These are phyloP conservation scores for Tolypocladium ovalisporum DNA, from an alignment of 2,329 filamentous ascomycete species.

Conservation along the genomic window DNA sequence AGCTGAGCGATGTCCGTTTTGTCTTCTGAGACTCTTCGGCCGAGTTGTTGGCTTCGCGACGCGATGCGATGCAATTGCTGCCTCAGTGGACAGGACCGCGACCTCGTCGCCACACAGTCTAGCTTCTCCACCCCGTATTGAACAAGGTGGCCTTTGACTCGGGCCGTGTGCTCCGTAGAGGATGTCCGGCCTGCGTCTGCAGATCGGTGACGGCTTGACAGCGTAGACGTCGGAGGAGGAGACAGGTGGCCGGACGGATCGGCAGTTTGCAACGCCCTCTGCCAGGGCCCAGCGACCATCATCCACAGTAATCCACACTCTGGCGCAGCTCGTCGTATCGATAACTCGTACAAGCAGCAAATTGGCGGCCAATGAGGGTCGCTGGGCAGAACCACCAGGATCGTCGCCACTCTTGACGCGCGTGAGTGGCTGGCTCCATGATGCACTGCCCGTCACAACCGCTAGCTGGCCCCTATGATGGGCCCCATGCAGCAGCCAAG, in stretches of 20 bases:
- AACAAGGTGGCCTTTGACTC: background rate
- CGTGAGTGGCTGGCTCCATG: conserved; percentile 7
- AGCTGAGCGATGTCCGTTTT: conserved; percentile 2
- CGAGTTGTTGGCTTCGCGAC: conserved; percentile 1
- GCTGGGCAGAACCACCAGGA: conserved; percentile 11
- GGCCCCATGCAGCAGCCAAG: background rate
- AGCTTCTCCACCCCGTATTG: background rate
- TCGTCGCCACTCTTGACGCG: conserved; percentile 9
- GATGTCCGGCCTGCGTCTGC: conserved; percentile 4
- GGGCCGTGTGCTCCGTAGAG: background rate
- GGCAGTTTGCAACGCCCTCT: conserved; percentile 11
- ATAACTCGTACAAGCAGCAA: background rate
- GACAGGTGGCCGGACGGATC: conserved; percentile 7
- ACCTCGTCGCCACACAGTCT: background rate
- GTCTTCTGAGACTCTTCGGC: conserved; percentile 11
- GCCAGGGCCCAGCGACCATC: background rate
- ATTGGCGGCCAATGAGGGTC: conserved; percentile 8
- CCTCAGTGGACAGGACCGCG: conserved; percentile 8
- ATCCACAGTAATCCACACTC: background rate
- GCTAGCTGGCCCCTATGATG: background rate
- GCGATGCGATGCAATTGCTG: conserved; percentile 13
- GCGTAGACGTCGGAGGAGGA: conserved; percentile 8
- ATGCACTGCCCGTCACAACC: conserved; percentile 5
- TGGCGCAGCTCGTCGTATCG: background rate
- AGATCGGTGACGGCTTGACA: conserved; percentile 9